Base-by-base conservation (phyloP, 108 stramenopile species). In the Pseudonitzschia multistriata region DNA sequence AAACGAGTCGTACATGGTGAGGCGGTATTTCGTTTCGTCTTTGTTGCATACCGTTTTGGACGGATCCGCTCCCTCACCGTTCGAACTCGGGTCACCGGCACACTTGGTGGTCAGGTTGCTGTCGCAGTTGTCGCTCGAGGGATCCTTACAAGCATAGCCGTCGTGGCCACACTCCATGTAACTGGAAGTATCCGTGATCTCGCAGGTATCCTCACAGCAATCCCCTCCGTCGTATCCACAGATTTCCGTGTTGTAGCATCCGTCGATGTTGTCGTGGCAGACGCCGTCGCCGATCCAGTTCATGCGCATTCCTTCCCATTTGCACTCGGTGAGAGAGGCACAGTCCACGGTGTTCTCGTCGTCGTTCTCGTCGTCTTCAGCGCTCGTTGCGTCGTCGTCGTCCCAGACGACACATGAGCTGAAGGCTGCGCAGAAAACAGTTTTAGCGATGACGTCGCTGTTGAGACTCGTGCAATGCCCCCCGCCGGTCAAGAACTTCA, bases 181-280 rank as follows among this genome's bases (percentile, higher is more conserved):
- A 3, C 54, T 62, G 8, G 55, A 40, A 27, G 19, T 29, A 45
- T 71, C 70, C 6, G 37, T 45, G 0, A 35, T 66, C 34, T 39
- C 49, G 36, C 74, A 75, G 15, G 57, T 47, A 52, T 90, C 92
- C 64, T 88, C 79, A 62, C 96, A 96, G 64, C 96, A 96, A 79
- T 96, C 96, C 8, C 96, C 96, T 2, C 90, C 91, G 54, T 96
- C 96, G 49, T 71, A 96, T 15, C 75, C 75, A 68, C 96, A 96
- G 39, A 89, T 78, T 10, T 68, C 81, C 17, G 90, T 84, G 78
- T 96, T 96, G 87, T 96, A 96, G 70, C 93, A 94, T 11, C 94
- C 94, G 48, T 82, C 79, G 49, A 91, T 71, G 54, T 81, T 67
- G 45, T 93, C 90, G 69, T 96, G 87, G 64, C 94, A 96, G 7